Conservation (phyloP, 768 basidiomycete species). For the Lactarius akahatsu region DNA sequence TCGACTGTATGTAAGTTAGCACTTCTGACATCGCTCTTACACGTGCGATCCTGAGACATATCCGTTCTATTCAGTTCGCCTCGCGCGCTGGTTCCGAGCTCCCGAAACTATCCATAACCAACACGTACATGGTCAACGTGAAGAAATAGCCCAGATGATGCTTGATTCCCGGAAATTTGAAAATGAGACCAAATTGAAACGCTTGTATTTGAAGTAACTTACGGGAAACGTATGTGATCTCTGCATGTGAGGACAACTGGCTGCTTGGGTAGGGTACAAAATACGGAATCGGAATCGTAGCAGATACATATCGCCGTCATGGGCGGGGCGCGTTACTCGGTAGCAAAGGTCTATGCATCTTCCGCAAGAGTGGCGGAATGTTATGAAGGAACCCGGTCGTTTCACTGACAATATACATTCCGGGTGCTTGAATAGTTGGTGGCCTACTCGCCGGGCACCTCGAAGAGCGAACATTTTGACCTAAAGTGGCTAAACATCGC, state of each 20-base stretch:
- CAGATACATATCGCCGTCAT: neutral
- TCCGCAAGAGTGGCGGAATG: neutral
- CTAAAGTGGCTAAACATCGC: conserved; percentile 38
- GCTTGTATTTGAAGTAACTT: neutral
- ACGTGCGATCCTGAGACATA: no score
- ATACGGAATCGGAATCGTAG: neutral
- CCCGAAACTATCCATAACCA: no score
- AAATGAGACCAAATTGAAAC: neutral
- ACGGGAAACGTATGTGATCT: neutral
- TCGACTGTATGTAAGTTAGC: no score
- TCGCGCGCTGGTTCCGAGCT: no score
- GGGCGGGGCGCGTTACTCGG: neutral
- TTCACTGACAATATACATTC: neutral
- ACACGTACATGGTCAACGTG: neutral
- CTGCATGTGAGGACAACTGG: neutral
- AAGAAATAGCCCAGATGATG: neutral
- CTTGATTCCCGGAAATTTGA: neutral
- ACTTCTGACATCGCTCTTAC: no score
- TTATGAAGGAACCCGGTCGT: neutral
- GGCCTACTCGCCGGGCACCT: conserved; percentile 22
- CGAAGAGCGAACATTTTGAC: conserved; percentile 38
- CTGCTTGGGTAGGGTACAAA: neutral
- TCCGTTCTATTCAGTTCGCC: no score
- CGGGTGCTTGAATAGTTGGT: neutral
- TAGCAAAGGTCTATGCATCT: neutral